Percentiles rank a stretch among this genome's conserved stretches.
These are phyloP conservation scores for Agapanthus africanus DNA, from an alignment of 106 monocot genomes.

Conservation along the genomic window DNA sequence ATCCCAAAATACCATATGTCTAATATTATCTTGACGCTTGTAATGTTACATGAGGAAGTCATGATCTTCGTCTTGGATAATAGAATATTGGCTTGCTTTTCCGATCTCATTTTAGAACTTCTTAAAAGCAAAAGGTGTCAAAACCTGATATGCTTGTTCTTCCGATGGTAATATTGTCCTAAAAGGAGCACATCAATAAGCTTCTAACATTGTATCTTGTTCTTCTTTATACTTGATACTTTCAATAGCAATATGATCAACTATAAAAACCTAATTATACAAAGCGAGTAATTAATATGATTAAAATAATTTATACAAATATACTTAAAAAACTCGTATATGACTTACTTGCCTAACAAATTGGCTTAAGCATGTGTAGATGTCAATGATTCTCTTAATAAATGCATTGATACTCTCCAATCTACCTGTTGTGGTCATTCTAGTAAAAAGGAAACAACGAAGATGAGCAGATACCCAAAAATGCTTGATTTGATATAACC, in stretches of 20 bases:
- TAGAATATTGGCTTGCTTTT: constrained; percentile 1
- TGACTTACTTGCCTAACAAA: constrained; percentile 1
- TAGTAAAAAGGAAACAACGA: not conserved
- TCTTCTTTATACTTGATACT: not conserved
- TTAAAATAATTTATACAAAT: too few relatives aligned
- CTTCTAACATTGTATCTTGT: not conserved
- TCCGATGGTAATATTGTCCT: constrained; percentile 6
- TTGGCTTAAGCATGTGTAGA: not conserved
- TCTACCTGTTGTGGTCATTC: constrained; percentile 3
- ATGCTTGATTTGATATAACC: not conserved
- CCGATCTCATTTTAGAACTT: constrained; percentile 3
- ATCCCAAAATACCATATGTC: not conserved
- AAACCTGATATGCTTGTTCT: constrained; percentile 1
- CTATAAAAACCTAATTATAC: not conserved
- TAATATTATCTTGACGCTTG: not conserved
- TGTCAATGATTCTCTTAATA: not conserved
- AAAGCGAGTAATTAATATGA: not conserved
- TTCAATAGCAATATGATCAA: not conserved
- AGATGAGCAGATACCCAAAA: not conserved
- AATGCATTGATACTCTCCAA: constrained; percentile 3
- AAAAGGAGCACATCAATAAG: not conserved
- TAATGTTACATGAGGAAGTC: not conserved
- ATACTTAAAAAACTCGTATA: too few relatives aligned
- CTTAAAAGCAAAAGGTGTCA: constrained; percentile 1
- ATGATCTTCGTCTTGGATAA: not conserved